A percentile compares a stretch with the other conserved stretches of the same genome.
These are phyloP conservation scores for Phaffia tasmanica DNA, from an alignment of 768 basidiomycete genomes.

Conservation along the genomic window DNA sequence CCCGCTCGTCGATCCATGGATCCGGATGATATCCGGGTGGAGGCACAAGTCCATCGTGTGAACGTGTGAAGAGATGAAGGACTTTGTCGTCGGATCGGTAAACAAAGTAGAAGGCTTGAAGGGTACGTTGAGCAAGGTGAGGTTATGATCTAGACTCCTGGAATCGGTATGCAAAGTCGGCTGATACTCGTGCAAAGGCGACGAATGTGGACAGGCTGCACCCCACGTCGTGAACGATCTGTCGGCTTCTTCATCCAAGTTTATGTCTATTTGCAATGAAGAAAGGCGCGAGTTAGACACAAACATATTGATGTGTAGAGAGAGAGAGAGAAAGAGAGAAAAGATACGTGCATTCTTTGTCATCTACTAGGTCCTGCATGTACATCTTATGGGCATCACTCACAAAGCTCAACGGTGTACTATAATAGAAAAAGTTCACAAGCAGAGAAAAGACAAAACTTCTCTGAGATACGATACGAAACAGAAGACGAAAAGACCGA, in stretches of 20 bases:
- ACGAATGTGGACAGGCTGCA: slow-evolving; percentile 17
- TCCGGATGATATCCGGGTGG: slow-evolving; percentile 39
- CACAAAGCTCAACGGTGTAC: slow-evolving; percentile 30
- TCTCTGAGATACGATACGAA: too few relatives aligned
- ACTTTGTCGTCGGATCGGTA: slow-evolving; percentile 24
- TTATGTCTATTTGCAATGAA: slow-evolving; percentile 20
- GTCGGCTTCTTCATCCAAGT: slow-evolving; percentile 27
- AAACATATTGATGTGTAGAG: not conserved
- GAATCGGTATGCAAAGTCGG: slow-evolving; percentile 11
- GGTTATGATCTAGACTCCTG: slow-evolving; percentile 3
- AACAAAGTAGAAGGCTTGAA: slow-evolving; percentile 5
- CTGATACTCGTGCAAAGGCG: not conserved
- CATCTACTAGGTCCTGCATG: slow-evolving; percentile 29
- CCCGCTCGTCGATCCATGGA: slow-evolving; percentile 37
- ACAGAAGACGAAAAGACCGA: not conserved
- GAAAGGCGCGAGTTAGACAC: not conserved
- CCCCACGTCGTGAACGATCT: slow-evolving; percentile 24
- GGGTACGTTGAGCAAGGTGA: slow-evolving; percentile 4
- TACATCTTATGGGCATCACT: slow-evolving; percentile 31
- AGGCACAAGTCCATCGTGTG: slow-evolving; percentile 47
- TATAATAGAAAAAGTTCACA: slow-evolving; percentile 25
- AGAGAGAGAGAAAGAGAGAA: not conserved
- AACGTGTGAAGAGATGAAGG: slow-evolving; percentile 47
- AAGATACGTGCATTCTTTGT: slow-evolving; percentile 32
- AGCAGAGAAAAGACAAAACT: slow-evolving; percentile 17